Percentiles rank a stretch among this genome's conserved stretches.
Conservation (phyloP, 441 rosid genomes). For the Manihot esculenta region DNA sequence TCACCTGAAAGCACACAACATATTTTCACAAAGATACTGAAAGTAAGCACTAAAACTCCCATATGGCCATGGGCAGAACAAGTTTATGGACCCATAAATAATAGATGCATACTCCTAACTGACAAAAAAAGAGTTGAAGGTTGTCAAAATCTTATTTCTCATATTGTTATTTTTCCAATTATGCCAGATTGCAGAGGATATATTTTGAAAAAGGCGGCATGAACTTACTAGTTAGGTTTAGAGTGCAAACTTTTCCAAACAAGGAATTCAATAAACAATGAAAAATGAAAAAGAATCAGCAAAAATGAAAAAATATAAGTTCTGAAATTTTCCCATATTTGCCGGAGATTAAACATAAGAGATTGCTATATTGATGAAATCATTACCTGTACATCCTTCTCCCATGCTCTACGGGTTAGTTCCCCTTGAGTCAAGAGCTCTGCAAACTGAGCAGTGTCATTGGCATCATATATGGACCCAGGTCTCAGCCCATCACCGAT, state of each 20-base stretch:
- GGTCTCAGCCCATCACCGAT: constrained; percentile 96
- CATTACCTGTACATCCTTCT: constrained; percentile 96
- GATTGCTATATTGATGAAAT: neutral
- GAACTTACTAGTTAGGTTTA: neutral
- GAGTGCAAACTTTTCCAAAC: neutral
- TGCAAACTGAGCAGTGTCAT: constrained; percentile 94
- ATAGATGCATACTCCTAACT: too few relatives aligned
- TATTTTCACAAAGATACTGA: neutral
- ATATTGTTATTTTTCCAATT: too few relatives aligned
- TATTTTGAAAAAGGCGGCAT: neutral
- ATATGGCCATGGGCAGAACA: too few relatives aligned
- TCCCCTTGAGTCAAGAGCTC: constrained; percentile 99
- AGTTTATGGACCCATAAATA: too few relatives aligned
- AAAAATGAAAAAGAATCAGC: neutral
- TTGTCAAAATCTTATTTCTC: too few relatives aligned
- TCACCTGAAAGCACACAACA: constrained; percentile 49
- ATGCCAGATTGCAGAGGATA: too few relatives aligned
- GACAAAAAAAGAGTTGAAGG: too few relatives aligned
- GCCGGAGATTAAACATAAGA: neutral
- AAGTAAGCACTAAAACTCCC: neutral
- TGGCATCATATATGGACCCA: constrained; percentile 97
- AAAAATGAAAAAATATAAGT: neutral
- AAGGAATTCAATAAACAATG: constrained; percentile 3
- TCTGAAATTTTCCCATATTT: neutral
- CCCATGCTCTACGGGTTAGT: constrained; percentile 94